Evolutionary conservation across 164 flowering plant species (phyloP), one percentile per base, ranked within the genome.

Genomic region (Pachysandra terminalis): DNA sequence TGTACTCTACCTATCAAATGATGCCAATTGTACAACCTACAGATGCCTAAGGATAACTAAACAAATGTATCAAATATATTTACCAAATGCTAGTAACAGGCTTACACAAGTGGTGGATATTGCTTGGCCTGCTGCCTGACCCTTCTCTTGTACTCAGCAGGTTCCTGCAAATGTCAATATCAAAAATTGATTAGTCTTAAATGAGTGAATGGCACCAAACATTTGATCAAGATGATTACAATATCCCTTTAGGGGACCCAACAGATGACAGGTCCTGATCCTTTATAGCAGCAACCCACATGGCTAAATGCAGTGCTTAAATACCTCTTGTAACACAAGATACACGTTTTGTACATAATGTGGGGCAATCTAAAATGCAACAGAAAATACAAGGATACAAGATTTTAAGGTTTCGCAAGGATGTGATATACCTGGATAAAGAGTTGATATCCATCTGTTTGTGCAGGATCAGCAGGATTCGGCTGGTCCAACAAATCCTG

Each of bases 401-500:
- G 8, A 48, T 37, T 55, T 41, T n/a, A 23, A 56, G 19, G 61
- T 27, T 19, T 12, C 5, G 61, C 0, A 51, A 8, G 24, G 37
- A 32, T 3, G 37, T 32, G 37, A 32, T 7, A 48, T 69, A 90
- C 97, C 96, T 90, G 96, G 65, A 94, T 87, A 67, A 82, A 94
- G 70, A 94, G 84, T 32, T 90, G 97, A 79, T 91, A 94, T 32
- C 97, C 96, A 37, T 94, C 98, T 41, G 96, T 90, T 77, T 94
- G 98, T 0, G 98, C 97, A 68, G 98, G 98, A 83, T 91, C 97
- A 9, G 82, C 77, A 59, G 97, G 90, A 68, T 94, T 94, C 4
- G 98, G 98, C 72, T 85, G 85, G 68, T 91, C 95, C 68, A 94
- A 83, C 77, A 94, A 75, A 76, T 94, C 98, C 70, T 94, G 97